Evolutionary conservation across 495 filamentous ascomycete species (phyloP).

Genomic region (Penicillium parvum): DNA sequence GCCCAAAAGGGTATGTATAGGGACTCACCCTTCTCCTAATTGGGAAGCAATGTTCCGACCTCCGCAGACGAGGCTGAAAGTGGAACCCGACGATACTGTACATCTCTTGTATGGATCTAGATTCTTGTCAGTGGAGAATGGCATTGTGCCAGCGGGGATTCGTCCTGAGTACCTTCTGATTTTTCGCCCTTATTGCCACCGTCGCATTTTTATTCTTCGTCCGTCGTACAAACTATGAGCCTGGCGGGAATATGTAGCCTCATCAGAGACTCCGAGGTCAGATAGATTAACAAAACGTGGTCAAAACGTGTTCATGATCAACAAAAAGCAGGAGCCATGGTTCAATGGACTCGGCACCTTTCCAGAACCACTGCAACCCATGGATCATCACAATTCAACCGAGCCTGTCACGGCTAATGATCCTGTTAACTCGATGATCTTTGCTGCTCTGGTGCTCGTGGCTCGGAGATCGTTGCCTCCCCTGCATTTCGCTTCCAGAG

Average conservation of each 20-base stretch:
- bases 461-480: constrained; percentile 6
- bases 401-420: constrained; percentile 15
- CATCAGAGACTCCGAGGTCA: too few species aligned
- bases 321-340: background rate
- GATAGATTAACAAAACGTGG: too few species aligned
- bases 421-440: constrained; percentile 9
- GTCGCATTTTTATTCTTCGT: background rate
- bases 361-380: constrained; percentile 9
- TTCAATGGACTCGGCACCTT: background rate
- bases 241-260: too few species aligned
- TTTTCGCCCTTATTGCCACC: too few species aligned
- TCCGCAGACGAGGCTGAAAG: constrained; percentile 9
- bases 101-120: too few species aligned
- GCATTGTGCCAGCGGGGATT: too few species aligned
- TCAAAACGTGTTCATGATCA: constrained; percentile 3
- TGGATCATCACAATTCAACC: background rate
- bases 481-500: constrained; percentile 6
- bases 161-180: too few species aligned
- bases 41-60: background rate
- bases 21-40: background rate
- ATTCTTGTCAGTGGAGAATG: too few species aligned
- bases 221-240: too few species aligned
- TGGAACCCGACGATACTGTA: background rate
- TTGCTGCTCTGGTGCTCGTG: background rate
- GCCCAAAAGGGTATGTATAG: background rate